These are phyloP conservation scores for Isatis lusitanica DNA, from an alignment of 441 rosid species.

Conservation along the genomic window DNA sequence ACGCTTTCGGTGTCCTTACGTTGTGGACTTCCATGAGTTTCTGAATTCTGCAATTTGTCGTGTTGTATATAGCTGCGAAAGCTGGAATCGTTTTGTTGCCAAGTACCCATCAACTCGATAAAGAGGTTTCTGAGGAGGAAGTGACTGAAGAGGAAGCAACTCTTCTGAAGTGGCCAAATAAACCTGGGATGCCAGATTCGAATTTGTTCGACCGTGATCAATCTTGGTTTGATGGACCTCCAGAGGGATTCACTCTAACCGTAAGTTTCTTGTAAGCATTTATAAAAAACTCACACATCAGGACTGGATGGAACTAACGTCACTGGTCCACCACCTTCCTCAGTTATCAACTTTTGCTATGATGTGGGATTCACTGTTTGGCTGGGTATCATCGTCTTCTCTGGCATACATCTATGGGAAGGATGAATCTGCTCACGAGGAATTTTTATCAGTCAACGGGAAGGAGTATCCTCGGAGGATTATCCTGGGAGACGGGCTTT, in stretches of 20 bases:
- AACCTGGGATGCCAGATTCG: slow-evolving; percentile 56
- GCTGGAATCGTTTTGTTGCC: slow-evolving; percentile 77
- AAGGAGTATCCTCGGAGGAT: slow-evolving; percentile 64
- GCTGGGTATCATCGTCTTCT: slow-evolving; percentile 86
- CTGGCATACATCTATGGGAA: slow-evolving; percentile 83
- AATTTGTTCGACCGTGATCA: slow-evolving; percentile 73
- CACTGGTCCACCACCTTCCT: slow-evolving; percentile 16
- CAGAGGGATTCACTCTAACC: slow-evolving; percentile 73
- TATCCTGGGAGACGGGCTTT: slow-evolving; percentile 61
- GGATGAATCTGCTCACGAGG: slow-evolving; percentile 75
- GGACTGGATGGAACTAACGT: slow-evolving; percentile 5
- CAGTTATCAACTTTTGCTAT: slow-evolving; percentile 86
- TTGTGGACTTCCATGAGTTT: neutral
- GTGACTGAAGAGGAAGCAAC: slow-evolving; percentile 44
- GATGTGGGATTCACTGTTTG: slow-evolving; percentile 86
- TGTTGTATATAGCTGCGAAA: slow-evolving; percentile 54
- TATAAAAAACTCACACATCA: neutral
- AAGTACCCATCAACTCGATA: slow-evolving; percentile 41
- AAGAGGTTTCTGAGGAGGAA: slow-evolving; percentile 33
- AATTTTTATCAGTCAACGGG: slow-evolving; percentile 63
- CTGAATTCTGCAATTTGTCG: neutral
- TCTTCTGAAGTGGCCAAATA: slow-evolving; percentile 65
- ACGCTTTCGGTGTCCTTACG: slow-evolving; percentile 6
- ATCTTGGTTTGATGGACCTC: slow-evolving; percentile 84
- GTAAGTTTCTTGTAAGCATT: slow-evolving; percentile 48